Conservation (phyloP, 306 rosid genomes). For the Hippophae gyantsensis region DNA sequence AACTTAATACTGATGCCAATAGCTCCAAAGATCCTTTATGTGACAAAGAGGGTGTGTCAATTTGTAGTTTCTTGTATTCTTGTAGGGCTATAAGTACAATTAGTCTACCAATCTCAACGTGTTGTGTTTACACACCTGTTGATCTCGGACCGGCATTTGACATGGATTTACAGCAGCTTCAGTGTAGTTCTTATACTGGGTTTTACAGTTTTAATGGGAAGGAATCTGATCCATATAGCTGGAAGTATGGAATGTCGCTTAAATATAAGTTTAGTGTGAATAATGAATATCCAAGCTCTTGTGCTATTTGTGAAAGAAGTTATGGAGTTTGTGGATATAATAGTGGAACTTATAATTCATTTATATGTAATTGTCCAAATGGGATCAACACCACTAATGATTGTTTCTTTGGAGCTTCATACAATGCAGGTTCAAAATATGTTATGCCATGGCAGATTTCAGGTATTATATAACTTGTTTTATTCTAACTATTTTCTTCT, state of each 20-base stretch:
- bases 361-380: conserved; percentile 63
- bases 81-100: conserved; percentile 53
- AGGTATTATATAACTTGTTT: conserved; percentile 25
- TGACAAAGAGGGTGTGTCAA: conserved; percentile 43
- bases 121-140: conserved; percentile 77
- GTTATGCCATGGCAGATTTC: conserved; percentile 14
- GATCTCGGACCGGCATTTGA: conserved; percentile 73
- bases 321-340: conserved; percentile 54
- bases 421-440: conserved; percentile 30
- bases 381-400: conserved; percentile 57
- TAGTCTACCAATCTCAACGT: conserved; percentile 53
- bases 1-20: conserved; percentile 21
- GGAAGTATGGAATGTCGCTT: conserved; percentile 81
- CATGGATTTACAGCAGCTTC: conserved; percentile 72
- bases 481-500: too few species aligned
- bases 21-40: conserved; percentile 40
- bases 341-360: conserved; percentile 38
- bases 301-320: conserved; percentile 57
- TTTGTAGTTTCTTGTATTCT: conserved; percentile 54
- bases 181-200: conserved; percentile 70
- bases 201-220: conserved; percentile 63
- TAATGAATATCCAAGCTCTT: conserved; percentile 60
- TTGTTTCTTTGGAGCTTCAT: conserved; percentile 49
- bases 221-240: conserved; percentile 53
- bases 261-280: conserved; percentile 64